Base-by-base conservation (phyloP, 75 land plant species). In the Cupressus sempervirens region DNA sequence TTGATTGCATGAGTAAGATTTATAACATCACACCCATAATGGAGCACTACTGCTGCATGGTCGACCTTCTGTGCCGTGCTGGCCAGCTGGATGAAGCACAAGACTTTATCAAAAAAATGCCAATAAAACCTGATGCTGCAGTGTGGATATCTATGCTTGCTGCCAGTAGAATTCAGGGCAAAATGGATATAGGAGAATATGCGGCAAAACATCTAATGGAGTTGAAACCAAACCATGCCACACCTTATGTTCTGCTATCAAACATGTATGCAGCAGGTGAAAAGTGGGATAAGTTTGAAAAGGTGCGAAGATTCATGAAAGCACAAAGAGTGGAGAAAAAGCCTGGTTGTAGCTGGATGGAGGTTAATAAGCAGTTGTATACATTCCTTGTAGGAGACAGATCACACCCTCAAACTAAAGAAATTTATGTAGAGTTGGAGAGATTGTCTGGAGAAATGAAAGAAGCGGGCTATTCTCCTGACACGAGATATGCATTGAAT, bases 41-140 rank as follows among this genome's bases (percentile, higher is more conserved):
- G 32, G 86, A 85, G 30, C 83, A 85, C 81, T 76, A 85, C 41
- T n/a, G 32, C 83, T 85, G 86, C 32, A 76, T 85, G 32, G 54
- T 77, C 18, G 86, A 85, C 41, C 83, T 85, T 45, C 29, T 80
- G 8, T 82, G 46, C 46, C 45, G 46, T 3, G n/a, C 54, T n/a
- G 86, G 86, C 1, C 30, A 83, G 18, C 40, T 85, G 20, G 76
- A 76, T 6, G 86, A 85, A 15, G 86, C 43, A 76, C 32, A 77
- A 41, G 46, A 36, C 12, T 84, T 84, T 68, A 76, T 85, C n/a
- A 43, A 76, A 6, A 68, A 40, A 36, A 84, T 84, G 40, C 34
- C 43, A 68, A 34, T 80, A 8, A 80, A 40, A 13, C 45, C 83
- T n/a, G 32, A 41, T 15, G 48, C 20, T n/a, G 41, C 50, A 2